phyloP scores from a whole-genome alignment of 2,329 filamentous ascomycete species.

The Claviceps humidiphila region DNA sequence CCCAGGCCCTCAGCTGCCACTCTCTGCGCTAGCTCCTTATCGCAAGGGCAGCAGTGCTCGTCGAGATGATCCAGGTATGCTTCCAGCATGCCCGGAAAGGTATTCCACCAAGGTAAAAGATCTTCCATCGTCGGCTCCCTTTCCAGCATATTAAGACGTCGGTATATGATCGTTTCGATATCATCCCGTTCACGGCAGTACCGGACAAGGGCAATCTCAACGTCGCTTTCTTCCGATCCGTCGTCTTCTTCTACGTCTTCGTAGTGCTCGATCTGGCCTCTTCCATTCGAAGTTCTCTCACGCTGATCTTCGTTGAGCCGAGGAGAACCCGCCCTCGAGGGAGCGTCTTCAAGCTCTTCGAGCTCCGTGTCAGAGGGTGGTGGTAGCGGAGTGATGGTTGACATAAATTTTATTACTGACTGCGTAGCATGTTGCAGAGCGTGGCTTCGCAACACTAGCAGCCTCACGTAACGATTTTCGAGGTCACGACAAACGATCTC shows the following conservation, averaged over 20 bases:
- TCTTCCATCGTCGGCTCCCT: not conserved
- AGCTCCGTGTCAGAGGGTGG: not conserved
- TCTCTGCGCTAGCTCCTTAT: not conserved
- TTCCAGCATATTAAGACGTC: not conserved
- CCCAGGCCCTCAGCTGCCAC: too few species aligned
- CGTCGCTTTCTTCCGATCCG: not conserved
- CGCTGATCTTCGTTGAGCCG: not conserved
- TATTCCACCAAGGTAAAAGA: not conserved
- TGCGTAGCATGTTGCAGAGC: not conserved
- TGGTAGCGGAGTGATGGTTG: not conserved
- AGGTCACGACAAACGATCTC: not conserved
- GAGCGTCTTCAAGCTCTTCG: not conserved
- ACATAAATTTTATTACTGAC: not conserved
- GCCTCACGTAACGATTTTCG: not conserved
- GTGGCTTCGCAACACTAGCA: not conserved
- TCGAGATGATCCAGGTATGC: slow-evolving; percentile 3
- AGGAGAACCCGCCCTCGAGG: not conserved
- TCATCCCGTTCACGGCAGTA: not conserved
- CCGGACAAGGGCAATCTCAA: too few species aligned
- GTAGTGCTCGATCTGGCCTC: too few species aligned
- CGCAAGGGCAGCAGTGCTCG: not conserved
- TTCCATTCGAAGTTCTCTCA: not conserved
- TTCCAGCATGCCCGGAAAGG: slow-evolving; percentile 3
- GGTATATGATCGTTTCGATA: not conserved
- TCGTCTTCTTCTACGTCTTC: not conserved